Evolutionary conservation across 2,329 filamentous ascomycete genomes (phyloP).

Genomic region (Monilinia laxa): DNA sequence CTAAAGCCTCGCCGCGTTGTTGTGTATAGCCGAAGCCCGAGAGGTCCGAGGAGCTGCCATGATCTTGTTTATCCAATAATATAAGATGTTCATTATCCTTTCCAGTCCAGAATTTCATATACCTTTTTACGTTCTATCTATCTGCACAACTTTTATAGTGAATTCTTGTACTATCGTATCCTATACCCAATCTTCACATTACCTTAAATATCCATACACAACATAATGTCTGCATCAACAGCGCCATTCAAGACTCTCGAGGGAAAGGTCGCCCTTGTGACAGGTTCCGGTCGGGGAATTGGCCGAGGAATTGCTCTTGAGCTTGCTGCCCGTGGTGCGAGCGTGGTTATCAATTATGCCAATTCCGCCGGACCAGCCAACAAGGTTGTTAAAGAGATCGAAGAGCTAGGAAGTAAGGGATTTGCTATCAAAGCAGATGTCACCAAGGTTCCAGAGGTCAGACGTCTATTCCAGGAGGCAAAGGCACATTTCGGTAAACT

Average conservation of each 20-base stretch:
- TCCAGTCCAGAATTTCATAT: not conserved
- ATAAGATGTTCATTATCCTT: slow-evolving; percentile 14
- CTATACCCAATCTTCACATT: slow-evolving; percentile 4
- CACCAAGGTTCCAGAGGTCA: slow-evolving; percentile 44
- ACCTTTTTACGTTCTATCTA: not conserved
- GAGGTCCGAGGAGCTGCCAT: slow-evolving; percentile 16
- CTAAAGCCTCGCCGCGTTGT: slow-evolving; percentile 18
- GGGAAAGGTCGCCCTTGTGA: slow-evolving; percentile 75
- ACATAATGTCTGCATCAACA: slow-evolving; percentile 7
- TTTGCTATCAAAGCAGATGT: slow-evolving; percentile 61
- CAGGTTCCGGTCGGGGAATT: slow-evolving; percentile 77
- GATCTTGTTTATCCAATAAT: slow-evolving; percentile 17
- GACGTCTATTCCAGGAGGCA: slow-evolving; percentile 33
- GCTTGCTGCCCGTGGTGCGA: slow-evolving; percentile 44
- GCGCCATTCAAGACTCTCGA: slow-evolving; percentile 25
- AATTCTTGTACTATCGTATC: slow-evolving; percentile 1
- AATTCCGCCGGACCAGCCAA: slow-evolving; percentile 56
- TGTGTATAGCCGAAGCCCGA: slow-evolving; percentile 23
- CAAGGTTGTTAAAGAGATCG: slow-evolving; percentile 54
- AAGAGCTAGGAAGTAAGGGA: slow-evolving; percentile 51
- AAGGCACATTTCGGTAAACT: slow-evolving; percentile 35
- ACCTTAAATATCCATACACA: not conserved
- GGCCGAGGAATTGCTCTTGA: slow-evolving; percentile 52
- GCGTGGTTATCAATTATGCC: slow-evolving; percentile 60
- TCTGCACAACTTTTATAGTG: not conserved